Evolutionary conservation across 1,284 basidiomycete genomes (phyloP).

Genomic region (Ustilago hordei): DNA sequence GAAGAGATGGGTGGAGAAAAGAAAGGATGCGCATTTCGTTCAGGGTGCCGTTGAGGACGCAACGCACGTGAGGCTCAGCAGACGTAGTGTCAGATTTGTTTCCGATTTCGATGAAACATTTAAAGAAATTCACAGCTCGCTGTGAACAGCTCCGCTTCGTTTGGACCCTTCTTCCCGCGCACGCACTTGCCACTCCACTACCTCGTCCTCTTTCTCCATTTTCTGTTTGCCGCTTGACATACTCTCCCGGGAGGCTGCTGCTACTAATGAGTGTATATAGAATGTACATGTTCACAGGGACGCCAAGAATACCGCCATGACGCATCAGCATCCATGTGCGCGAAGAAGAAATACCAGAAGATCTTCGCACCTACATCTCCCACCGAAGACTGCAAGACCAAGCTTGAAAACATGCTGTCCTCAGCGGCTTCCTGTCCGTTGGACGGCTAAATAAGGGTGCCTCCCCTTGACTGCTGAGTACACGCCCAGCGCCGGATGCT

Average conservation of each 20-base stretch:
- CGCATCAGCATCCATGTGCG: background rate
- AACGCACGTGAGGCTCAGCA: slow-evolving; percentile 25
- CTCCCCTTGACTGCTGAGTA: background rate
- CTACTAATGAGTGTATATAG: background rate
- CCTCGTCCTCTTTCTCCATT: too few species aligned
- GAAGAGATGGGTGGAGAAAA: background rate
- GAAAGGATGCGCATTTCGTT: background rate
- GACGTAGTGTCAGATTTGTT: slow-evolving; percentile 6
- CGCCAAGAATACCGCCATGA: background rate
- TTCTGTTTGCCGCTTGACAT: background rate
- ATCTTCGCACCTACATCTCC: background rate
- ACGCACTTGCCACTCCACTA: too few species aligned
- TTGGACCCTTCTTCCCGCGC: too few species aligned
- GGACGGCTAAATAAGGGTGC: background rate
- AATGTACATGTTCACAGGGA: background rate
- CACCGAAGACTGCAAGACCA: background rate
- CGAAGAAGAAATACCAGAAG: background rate
- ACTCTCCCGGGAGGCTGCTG: background rate
- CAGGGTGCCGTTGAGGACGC: background rate
- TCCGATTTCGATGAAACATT: slow-evolving; percentile 1
- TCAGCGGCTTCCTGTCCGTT: background rate
- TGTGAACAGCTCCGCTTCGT: too few species aligned
- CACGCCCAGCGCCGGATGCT: background rate
- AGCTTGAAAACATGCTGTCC: background rate
- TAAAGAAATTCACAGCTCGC: background rate